Evolutionary conservation across 495 filamentous ascomycete genomes (phyloP).

Genomic region (Penicillium cataractarum): DNA sequence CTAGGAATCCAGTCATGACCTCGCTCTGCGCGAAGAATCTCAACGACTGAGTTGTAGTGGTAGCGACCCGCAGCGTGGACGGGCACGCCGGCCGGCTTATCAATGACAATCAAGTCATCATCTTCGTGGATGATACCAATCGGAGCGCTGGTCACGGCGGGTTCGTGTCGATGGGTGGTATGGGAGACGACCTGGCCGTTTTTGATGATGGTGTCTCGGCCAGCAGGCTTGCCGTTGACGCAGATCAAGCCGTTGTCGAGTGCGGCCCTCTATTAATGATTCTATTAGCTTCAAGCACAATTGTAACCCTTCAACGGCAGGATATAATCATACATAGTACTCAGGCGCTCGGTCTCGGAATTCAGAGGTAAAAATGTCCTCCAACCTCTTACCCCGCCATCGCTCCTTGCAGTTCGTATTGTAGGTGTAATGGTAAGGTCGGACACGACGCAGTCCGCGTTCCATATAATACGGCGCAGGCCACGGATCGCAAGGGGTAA

Average conservation of each 20-base stretch:
- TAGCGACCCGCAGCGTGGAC: slow-evolving; percentile 96
- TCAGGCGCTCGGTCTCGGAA: slow-evolving; percentile 77
- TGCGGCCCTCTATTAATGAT: slow-evolving; percentile 63
- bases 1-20: slow-evolving; percentile 70
- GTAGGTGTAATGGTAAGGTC: slow-evolving; percentile 92
- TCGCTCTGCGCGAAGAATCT: slow-evolving; percentile 86
- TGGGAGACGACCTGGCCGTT: slow-evolving; percentile 90
- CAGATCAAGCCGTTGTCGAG: slow-evolving; percentile 75
- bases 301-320: background rate
- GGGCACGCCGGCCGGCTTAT: slow-evolving; percentile 92
- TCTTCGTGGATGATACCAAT: slow-evolving; percentile 88
- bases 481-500: slow-evolving; percentile 68
- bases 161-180: slow-evolving; percentile 94
- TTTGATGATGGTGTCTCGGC: slow-evolving; percentile 61
- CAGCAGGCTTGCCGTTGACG: slow-evolving; percentile 69
- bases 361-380: slow-evolving; percentile 82
- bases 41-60: slow-evolving; percentile 89
- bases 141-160: slow-evolving; percentile 78
- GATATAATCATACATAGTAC: slow-evolving; percentile 70
- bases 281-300: slow-evolving; percentile 12
- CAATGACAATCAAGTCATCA: slow-evolving; percentile 88
- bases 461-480: slow-evolving; percentile 76
- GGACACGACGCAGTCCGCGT: slow-evolving; percentile 75
- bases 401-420: slow-evolving; percentile 91
- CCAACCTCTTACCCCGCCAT: slow-evolving; percentile 74